Conservation (phyloP, 1,284 basidiomycete species). For the Pseudozyma flocculosa region DNA sequence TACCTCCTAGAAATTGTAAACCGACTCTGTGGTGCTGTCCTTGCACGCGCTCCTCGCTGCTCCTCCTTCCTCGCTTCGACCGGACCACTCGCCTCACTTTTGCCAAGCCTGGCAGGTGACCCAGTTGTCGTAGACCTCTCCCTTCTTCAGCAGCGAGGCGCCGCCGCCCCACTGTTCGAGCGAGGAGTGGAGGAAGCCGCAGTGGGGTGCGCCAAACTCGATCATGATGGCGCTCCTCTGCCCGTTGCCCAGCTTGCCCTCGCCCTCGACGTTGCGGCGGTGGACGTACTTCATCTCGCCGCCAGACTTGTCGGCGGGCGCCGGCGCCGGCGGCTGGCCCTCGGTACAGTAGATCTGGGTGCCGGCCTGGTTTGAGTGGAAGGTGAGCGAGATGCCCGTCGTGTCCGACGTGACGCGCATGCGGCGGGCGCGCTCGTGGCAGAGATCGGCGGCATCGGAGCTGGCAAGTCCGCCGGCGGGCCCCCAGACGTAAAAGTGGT, state of each 20-base stretch:
- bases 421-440: constrained; percentile 19
- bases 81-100: constrained; percentile 8
- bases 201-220: constrained; percentile 52
- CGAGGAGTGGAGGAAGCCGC: constrained; percentile 34
- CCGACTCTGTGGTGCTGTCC: too few relatives aligned
- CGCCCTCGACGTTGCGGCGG: constrained; percentile 12
- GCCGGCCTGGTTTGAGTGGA: constrained; percentile 47
- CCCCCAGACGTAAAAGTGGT: constrained; percentile 53
- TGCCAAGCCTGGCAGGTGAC: constrained; percentile 33
- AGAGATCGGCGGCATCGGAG: constrained; percentile 21
- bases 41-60: too few relatives aligned
- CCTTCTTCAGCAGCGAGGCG: constrained; percentile 39
- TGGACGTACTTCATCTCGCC: constrained; percentile 30
- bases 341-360: constrained; percentile 47
- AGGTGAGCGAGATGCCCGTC: constrained; percentile 28
- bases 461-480: constrained; percentile 7
- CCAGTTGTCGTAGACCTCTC: constrained; percentile 43
- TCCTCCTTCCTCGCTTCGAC: too few relatives aligned
- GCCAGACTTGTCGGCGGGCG: constrained; percentile 17
- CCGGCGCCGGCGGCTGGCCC: constrained; percentile 27
- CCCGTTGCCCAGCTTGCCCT: constrained; percentile 25
- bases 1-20: too few relatives aligned
- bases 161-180: constrained; percentile 27
- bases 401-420: constrained; percentile 24
- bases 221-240: constrained; percentile 35